Evolutionary conservation across 2,329 filamentous ascomycete genomes (phyloP), one percentile per base, ranked within the genome.

Genomic region (Plectosphaerella sp.): DNA sequence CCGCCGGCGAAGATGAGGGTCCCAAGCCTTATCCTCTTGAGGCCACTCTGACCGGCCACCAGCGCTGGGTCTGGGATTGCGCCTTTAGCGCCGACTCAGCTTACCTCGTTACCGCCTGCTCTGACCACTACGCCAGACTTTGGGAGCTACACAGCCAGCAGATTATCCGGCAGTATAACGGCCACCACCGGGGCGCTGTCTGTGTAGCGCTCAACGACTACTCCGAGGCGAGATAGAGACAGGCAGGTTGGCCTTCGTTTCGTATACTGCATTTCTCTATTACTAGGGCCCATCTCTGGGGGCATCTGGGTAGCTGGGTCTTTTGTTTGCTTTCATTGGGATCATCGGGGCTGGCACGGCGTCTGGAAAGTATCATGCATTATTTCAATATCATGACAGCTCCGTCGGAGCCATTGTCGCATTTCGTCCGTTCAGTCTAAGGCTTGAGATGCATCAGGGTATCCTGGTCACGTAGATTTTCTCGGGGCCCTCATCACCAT

Each of bases 11-110:
- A n/a, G 68, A 72, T 46, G 63, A 67, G 16, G 70, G 73, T 35
- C 69, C 77, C 9, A 82, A 78, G 67, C 86, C 77, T 42, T 94
- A 89, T 60, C 88, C 87, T 10, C 81, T 96, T 18, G 89, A 96
- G 70, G 91, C 91, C 3, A 95, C 91, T 2, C 81, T 97, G 1
- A 88, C 88, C 20, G 90, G 89, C 51, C 92, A 97, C 71, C 92
- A 97, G 72, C 86, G 92, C 50, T 97, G 92, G 92, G 92, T 97
- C 1, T 97, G 92, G 92, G 92, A 97, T 68, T 97, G 92, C 64
- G 92, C 92, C 1, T 97, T 97, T 71, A 93, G 88, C 56, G 92
- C 92, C 24, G 92, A 97, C 67, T 92, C 87, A 35, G 92, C 92
- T 1, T 97, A 97, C 64, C 77, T 97, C 7, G 92, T 97, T 12